These are phyloP conservation scores for Globisporangium irregulare DNA, from an alignment of 352 stramenopile species.

Conservation along the genomic window DNA sequence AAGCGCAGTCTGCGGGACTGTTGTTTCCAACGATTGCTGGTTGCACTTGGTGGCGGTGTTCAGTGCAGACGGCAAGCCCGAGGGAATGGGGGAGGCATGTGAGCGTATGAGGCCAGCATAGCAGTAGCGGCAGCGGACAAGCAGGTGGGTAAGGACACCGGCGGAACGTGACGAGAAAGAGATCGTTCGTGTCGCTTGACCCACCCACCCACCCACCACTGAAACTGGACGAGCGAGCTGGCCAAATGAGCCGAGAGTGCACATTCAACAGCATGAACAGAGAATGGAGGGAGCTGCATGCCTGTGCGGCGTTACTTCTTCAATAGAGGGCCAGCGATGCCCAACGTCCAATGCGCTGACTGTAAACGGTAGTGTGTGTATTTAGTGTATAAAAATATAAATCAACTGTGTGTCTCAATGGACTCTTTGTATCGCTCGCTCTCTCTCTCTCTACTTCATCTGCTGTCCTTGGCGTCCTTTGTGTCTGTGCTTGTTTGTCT, in stretches of 20 bases:
- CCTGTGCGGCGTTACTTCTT: not conserved
- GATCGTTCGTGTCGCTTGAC: not conserved
- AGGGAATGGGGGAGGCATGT: not conserved
- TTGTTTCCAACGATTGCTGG: not conserved
- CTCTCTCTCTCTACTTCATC: conserved; percentile 11
- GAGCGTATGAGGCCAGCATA: not conserved
- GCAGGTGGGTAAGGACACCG: not conserved
- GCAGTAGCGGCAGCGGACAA: not conserved
- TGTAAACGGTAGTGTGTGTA: conserved; percentile 1
- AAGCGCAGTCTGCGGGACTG: not conserved
- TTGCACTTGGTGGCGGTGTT: not conserved
- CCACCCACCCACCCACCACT: no score
- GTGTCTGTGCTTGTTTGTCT: conserved; percentile 5
- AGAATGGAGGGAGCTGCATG: not conserved
- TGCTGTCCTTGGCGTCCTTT: not conserved
- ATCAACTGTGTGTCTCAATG: conserved; percentile 7
- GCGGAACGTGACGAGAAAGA: not conserved
- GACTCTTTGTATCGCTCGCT: conserved; percentile 2
- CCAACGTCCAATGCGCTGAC: not conserved
- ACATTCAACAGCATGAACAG: not conserved
- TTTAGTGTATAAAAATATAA: conserved; percentile 7
- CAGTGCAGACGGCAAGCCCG: not conserved
- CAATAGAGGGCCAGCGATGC: not conserved
- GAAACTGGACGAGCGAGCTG: not conserved
- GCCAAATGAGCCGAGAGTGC: not conserved